These are phyloP conservation scores for Chenopodium formosanum DNA, from an alignment of 148 eudicot species.

Conservation along the genomic window DNA sequence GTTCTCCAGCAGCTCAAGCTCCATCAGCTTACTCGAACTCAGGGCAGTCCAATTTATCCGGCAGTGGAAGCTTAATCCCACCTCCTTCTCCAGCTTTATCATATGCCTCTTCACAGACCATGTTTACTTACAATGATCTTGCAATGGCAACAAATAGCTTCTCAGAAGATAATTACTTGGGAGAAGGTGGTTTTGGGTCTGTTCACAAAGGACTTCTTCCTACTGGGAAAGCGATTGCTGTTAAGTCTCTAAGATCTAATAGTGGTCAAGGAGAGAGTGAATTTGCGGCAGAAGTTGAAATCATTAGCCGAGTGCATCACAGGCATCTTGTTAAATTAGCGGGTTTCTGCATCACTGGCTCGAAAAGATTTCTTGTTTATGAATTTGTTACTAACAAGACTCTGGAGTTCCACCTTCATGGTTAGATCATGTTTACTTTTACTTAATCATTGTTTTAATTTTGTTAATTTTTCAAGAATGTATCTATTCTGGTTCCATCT, in stretches of 20 bases:
- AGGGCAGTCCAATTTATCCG: conserved; percentile 31
- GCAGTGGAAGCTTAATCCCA: conserved; percentile 38
- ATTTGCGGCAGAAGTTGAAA: conserved; percentile 88
- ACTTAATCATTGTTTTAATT: background rate
- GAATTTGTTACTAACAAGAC: conserved; percentile 84
- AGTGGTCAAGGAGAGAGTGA: conserved; percentile 91
- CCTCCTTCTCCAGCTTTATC: conserved; percentile 61
- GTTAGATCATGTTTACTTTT: conserved; percentile 25
- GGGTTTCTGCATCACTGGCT: conserved; percentile 74
- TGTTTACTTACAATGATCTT: conserved; percentile 71
- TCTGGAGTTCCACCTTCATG: conserved; percentile 81
- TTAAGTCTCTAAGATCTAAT: conserved; percentile 75
- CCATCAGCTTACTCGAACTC: conserved; percentile 32
- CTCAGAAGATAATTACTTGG: conserved; percentile 65
- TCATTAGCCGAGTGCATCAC: conserved; percentile 93
- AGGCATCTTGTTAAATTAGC: conserved; percentile 89
- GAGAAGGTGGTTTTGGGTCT: conserved; percentile 93
- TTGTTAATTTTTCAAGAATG: background rate
- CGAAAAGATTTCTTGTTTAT: conserved; percentile 74
- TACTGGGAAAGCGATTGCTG: conserved; percentile 81
- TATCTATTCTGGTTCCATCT: conserved; percentile 11
- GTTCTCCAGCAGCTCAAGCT: conserved; percentile 9
- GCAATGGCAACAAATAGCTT: conserved; percentile 81
- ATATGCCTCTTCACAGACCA: conserved; percentile 54
- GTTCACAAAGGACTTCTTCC: conserved; percentile 85